Percentiles rank a stretch among this genome's conserved stretches.
Conservation (phyloP, 2,329 filamentous ascomycete species). For the Colletotrichum ledebouriae region DNA sequence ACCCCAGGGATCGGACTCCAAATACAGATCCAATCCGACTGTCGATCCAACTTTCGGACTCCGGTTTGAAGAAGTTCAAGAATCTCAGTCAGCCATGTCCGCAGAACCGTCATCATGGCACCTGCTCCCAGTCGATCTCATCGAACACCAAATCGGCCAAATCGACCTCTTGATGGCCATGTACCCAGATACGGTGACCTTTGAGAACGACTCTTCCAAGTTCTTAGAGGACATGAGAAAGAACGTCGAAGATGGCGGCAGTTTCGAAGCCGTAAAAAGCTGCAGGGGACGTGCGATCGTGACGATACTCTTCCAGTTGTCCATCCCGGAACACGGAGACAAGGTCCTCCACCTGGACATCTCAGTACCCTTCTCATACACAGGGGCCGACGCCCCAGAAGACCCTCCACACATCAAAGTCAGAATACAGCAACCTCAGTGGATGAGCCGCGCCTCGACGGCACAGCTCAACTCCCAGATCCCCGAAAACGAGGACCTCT, state of each 20-base stretch:
- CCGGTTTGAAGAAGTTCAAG: background rate
- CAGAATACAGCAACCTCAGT: slow-evolving; percentile 62
- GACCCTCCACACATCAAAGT: slow-evolving; percentile 58
- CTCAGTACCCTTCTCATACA: slow-evolving; percentile 49
- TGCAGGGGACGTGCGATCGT: slow-evolving; percentile 12
- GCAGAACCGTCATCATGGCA: slow-evolving; percentile 27
- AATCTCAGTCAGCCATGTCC: slow-evolving; percentile 11
- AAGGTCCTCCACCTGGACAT: slow-evolving; percentile 52
- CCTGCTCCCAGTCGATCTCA: slow-evolving; percentile 56
- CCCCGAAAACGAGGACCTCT: slow-evolving; percentile 57
- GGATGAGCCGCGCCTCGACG: slow-evolving; percentile 65
- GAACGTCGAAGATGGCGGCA: background rate
- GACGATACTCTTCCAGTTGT: slow-evolving; percentile 47
- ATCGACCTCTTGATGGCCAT: slow-evolving; percentile 67
- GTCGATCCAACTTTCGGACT: background rate
- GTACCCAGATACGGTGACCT: slow-evolving; percentile 55
- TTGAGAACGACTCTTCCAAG: slow-evolving; percentile 16
- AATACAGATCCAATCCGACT: background rate
- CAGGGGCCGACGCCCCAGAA: slow-evolving; percentile 20
- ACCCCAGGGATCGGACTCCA: slow-evolving; percentile 8
- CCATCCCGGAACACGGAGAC: slow-evolving; percentile 41
- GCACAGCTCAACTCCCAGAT: slow-evolving; percentile 55
- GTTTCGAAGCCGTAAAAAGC: background rate
- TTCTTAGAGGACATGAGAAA: background rate
- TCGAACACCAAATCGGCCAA: slow-evolving; percentile 62